These are phyloP conservation scores for Aspergillus sp. DNA, from an alignment of 2,329 filamentous ascomycete genomes.

Conservation along the genomic window DNA sequence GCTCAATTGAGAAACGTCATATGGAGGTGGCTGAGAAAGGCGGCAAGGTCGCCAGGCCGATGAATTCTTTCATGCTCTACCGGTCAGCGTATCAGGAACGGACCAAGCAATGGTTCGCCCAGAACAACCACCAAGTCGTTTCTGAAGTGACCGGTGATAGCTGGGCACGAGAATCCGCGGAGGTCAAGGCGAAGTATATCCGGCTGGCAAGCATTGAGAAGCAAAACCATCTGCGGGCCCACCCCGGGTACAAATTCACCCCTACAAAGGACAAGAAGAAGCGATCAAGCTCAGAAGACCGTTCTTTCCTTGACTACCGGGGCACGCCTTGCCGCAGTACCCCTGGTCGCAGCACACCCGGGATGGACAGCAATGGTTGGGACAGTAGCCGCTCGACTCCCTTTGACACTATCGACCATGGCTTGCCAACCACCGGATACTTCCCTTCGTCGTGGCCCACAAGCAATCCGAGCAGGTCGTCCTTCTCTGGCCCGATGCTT, in stretches of 20 bases:
- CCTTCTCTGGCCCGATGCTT: slow-evolving; percentile 52
- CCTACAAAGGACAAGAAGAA: slow-evolving; percentile 67
- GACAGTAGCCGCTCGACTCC: slow-evolving; percentile 43
- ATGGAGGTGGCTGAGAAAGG: slow-evolving; percentile 71
- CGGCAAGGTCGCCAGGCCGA: slow-evolving; percentile 84
- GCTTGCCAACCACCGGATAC: slow-evolving; percentile 32
- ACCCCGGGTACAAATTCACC: slow-evolving; percentile 92
- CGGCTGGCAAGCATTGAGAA: slow-evolving; percentile 79
- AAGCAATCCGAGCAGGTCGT: slow-evolving; percentile 55
- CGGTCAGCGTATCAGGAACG: slow-evolving; percentile 88
- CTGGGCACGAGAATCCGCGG: slow-evolving; percentile 80
- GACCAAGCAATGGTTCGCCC: slow-evolving; percentile 76
- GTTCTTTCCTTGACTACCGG: slow-evolving; percentile 29
- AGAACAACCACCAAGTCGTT: slow-evolving; percentile 93
- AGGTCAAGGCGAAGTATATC: slow-evolving; percentile 75
- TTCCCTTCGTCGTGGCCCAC: slow-evolving; percentile 57
- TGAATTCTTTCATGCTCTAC: slow-evolving; percentile 99
- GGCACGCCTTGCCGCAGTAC: slow-evolving; percentile 8
- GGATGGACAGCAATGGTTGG: slow-evolving; percentile 31
- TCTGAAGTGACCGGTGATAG: slow-evolving; percentile 84
- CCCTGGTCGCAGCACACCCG: slow-evolving; percentile 30
- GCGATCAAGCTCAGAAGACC: slow-evolving; percentile 49
- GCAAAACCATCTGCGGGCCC: slow-evolving; percentile 80
- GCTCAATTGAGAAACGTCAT: slow-evolving; percentile 67
- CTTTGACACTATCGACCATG: slow-evolving; percentile 33